Percentiles rank a stretch among this genome's conserved stretches.
These are phyloP conservation scores for Venturiaceae sp. DNA, from an alignment of 2,329 filamentous ascomycete genomes.

Conservation along the genomic window DNA sequence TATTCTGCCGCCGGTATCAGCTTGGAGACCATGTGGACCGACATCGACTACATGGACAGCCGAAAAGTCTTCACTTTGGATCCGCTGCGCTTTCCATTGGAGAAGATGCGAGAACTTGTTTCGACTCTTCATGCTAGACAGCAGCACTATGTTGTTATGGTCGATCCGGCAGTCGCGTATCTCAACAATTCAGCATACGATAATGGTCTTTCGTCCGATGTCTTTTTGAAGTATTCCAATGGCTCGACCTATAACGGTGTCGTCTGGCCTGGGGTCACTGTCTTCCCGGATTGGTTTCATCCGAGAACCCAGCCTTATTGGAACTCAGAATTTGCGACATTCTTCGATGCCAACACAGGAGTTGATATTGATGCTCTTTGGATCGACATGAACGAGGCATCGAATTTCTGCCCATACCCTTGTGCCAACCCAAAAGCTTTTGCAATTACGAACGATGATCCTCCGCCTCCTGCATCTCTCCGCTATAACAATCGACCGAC, in stretches of 20 bases:
- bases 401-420: conserved; percentile 40
- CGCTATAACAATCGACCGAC: conserved; percentile 47
- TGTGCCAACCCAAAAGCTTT: conserved; percentile 24
- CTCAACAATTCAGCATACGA: conserved; percentile 25
- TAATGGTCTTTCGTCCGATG: conserved; percentile 51
- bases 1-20: conserved; percentile 57
- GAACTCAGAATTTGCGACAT: conserved; percentile 55
- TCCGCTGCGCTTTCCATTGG: conserved; percentile 50
- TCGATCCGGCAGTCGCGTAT: conserved; percentile 54
- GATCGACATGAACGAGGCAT: conserved; percentile 43
- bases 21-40: conserved; percentile 64
- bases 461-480: conserved; percentile 54
- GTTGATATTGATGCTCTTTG: conserved; percentile 70
- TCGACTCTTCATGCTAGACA: conserved; percentile 55
- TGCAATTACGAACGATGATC: conserved; percentile 33
- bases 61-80: conserved; percentile 56
- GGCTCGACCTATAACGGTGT: conserved; percentile 51
- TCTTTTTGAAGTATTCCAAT: conserved; percentile 42
- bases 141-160: conserved; percentile 69
- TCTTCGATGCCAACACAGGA: conserved; percentile 55
- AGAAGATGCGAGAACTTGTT: conserved; percentile 55
- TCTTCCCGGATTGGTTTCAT: conserved; percentile 70
- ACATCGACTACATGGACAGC: conserved; percentile 49
- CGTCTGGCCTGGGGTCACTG: conserved; percentile 67
- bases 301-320: conserved; percentile 56